Percentiles rank a stretch among this genome's conserved stretches.
Conservation (phyloP, 2,329 filamentous ascomycete genomes). For the Colletotrichum orbiculare region DNA sequence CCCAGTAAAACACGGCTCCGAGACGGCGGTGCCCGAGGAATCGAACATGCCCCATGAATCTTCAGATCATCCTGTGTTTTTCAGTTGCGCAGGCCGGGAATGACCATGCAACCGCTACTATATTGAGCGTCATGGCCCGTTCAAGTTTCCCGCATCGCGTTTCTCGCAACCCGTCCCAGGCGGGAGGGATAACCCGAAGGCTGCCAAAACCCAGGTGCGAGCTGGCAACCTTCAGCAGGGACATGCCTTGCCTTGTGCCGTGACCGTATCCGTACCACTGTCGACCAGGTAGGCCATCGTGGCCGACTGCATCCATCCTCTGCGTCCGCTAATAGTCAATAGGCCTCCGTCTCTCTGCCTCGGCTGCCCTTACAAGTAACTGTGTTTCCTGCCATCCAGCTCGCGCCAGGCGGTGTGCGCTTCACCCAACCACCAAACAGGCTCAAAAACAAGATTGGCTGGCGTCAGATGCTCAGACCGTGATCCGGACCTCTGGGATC, state of each 20-base stretch:
- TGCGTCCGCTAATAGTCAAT: no score
- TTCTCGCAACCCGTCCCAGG: constrained; percentile 7
- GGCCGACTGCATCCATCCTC: not conserved
- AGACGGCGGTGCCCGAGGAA: constrained; percentile 15
- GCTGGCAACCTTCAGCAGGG: constrained; percentile 10
- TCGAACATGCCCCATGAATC: constrained; percentile 1
- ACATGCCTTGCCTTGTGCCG: constrained; percentile 8
- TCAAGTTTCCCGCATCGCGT: constrained; percentile 8
- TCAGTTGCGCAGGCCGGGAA: constrained; percentile 4
- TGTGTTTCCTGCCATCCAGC: no score
- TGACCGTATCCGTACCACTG: not conserved
- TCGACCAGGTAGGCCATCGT: not conserved
- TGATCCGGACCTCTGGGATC: constrained; percentile 21
- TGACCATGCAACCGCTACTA: constrained; percentile 17
- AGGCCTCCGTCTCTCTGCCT: no score
- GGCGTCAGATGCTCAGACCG: constrained; percentile 26
- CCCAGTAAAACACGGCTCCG: constrained; percentile 33
- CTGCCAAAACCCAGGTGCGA: not conserved
- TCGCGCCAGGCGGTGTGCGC: no score
- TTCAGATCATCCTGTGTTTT: constrained; percentile 17
- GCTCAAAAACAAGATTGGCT: no score
- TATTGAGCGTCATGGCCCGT: not conserved
- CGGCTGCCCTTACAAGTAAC: no score
- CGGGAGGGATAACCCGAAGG: constrained; percentile 28
- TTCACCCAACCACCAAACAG: no score